Base-by-base conservation (phyloP, 2,329 filamentous ascomycete species). In the Microdochium bolleyi region DNA sequence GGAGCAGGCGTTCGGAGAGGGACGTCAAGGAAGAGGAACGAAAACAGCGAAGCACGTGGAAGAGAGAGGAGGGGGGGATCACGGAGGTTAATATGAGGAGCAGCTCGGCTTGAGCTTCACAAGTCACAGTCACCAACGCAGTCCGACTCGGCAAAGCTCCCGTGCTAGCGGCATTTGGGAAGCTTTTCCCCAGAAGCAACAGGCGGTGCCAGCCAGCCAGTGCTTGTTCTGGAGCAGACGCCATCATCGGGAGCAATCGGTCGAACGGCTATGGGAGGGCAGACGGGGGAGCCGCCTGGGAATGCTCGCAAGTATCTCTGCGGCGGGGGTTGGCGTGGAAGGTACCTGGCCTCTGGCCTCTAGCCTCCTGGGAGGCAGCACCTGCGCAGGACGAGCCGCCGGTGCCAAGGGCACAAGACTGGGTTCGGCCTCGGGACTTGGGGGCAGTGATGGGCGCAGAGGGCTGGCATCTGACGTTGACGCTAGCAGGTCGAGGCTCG, bases 261-360 rank as follows among this genome's bases (percentile, higher is more conserved):
- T 60, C 65, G 65, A 67, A 58, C 66, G 64, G 65, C 62, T 63
- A 59, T 59, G 55, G 53, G 52, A 50, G 53, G 53, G 55, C 52
- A 54, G 27, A 30, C 27, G 27, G 27, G 27, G n/a, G n/a, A n/a
- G 11, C 27, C 27, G 27, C 5, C 5, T 30, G 27, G n/a, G n/a
- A n/a, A n/a, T n/a, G n/a, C n/a, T n/a, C n/a, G n/a, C n/a, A n/a
- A n/a, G n/a, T n/a, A n/a, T n/a, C 30, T 34, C 30, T 34, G 30
- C 30, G 9, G n/a, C n/a, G n/a, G n/a, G n/a, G n/a, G n/a, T n/a
- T n/a, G n/a, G n/a, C n/a, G n/a, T n/a, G n/a, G n/a, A n/a, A n/a
- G n/a, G n/a, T n/a, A n/a, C n/a, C n/a, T n/a, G n/a, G n/a, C n/a
- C n/a, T n/a, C n/a, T n/a, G n/a, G n/a, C n/a, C n/a, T n/a, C n/a